Evolutionary conservation across 345 rosid species (phyloP), one percentile per base, ranked within the genome.

Genomic region (Geranium rotundifolium): DNA sequence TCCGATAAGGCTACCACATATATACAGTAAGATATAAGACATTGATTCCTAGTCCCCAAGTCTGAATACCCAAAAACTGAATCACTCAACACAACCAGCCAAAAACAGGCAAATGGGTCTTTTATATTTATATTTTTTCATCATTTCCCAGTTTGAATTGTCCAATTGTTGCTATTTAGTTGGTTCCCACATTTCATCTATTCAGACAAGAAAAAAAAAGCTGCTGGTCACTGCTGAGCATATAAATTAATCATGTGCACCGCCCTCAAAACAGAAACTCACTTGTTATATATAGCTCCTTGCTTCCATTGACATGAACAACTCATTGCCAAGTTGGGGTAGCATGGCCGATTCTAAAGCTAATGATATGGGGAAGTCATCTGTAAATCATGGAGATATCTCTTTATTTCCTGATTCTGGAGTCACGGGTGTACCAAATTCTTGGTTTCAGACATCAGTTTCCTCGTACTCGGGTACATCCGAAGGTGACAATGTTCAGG

Each of bases 401-500:
- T 46, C 52, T 9, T 14, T 14, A 12, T 46, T 46, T 46, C 52
- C 52, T 46, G 52, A 46, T 46, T 9, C 13, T 46, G 52, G 52
- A 7, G 52, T 46, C 6, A 46, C 14, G 8, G 52, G 8, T 7
- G 16, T 46, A 46, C 52, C 52, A 9, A 46, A 14, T 46, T 46
- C 52, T 46, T 46, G 52, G 52, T 46, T 19, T 18, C 55, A 60
- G 54, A 20, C 54, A 17, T 16, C 60, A 34, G 13, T 5, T 54
- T 54, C 65, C 1, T 16, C 23, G 34, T 19, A 18, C 16, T 2
- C 59, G 8, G 27, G 18, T 5, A 0, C 19, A 16, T 17, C 60
- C 7, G 67, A 64, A 18, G 15, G 13, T 1, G 60, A 60, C 39
- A 16, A 52, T 34, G 54, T 67, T 54, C 23, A 16, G 12, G 65